These are phyloP conservation scores for Raphanus hybrid DNA, from an alignment of 441 rosid species.

Conservation along the genomic window DNA sequence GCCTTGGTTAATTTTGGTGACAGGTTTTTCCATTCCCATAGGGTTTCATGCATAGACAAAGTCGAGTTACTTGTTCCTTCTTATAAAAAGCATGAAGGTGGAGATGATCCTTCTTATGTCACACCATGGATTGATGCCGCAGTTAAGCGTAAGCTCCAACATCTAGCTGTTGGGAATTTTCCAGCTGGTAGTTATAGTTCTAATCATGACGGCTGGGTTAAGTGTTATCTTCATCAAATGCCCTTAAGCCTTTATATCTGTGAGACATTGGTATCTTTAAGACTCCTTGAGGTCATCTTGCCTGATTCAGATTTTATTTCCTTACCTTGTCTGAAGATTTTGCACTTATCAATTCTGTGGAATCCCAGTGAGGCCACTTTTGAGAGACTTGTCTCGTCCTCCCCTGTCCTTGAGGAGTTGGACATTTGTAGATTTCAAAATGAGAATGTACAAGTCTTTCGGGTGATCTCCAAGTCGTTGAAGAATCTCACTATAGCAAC, in stretches of 20 bases:
- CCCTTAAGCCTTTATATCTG: background rate
- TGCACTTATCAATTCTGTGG: background rate
- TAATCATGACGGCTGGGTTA: background rate
- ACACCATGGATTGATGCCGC: background rate
- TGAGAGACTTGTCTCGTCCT: constrained; percentile 9
- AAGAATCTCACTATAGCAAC: background rate
- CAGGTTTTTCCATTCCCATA: constrained; percentile 3
- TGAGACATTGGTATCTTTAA: background rate
- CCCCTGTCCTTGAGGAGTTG: constrained; percentile 7
- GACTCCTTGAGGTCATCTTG: background rate
- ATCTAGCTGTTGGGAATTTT: background rate
- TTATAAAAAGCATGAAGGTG: background rate
- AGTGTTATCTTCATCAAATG: background rate
- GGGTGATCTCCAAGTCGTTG: constrained; percentile 11
- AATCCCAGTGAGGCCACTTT: background rate
- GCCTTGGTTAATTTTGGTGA: background rate
- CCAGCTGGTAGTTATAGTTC: background rate
- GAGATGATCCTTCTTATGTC: background rate
- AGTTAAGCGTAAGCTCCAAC: constrained; percentile 9
- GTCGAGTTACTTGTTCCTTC: background rate
- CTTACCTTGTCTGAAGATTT: constrained; percentile 11
- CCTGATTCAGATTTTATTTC: background rate
- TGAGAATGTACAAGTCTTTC: background rate
- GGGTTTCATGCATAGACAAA: background rate
- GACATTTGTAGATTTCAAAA: background rate